Base-by-base conservation (phyloP, 2,329 filamentous ascomycete genomes). In the Neophaeococcomyces aloes region DNA sequence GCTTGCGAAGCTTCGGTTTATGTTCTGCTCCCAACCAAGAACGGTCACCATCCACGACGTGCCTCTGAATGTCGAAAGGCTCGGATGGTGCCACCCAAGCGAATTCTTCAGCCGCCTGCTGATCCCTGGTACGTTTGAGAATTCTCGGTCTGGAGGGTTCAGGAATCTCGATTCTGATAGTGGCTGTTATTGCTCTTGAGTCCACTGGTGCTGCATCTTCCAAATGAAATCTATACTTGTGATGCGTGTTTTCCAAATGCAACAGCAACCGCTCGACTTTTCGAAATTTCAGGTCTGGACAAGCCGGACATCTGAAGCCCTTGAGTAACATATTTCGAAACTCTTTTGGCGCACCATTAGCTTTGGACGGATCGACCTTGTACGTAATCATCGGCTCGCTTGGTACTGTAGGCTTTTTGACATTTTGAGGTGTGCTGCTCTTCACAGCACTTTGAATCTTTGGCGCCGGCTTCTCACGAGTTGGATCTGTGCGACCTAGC, bases 271-370 rank as follows among this genome's bases (percentile, higher is more conserved):
- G 29, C 13, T 50, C 32, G 18, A 56, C 31, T 7, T 39, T 48
- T 11, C 29, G 23, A 7, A 43, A 48, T 25, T 41, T 40, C 33
- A 37, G 45, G 11, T 23, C 29, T 8, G 30, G 32, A 30, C 54
- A 56, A 21, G 45, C 27, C 21, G 50, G 50, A 37, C 54, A 56
- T 17, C 33, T 25, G 27, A 53, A 53, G 11, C 52, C 54, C 21
- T 49, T 32, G 11, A 49, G 32, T 14, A 25, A 21, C 23, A 29
- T 25, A n/a, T 38, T 41, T 11, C 33, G 33, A 21, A 45, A 42
- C 7, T 39, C 39, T 4, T 33, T 34, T 17, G 13, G 6, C 18
- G 18, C 30, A 15, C 25, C 29, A 6, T 27, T 29, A 2, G 19
- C 38, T 14, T 27, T 29, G 15, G 21, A 36, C 2, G 40, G 35